Base-by-base conservation (phyloP, 169 alveolate genomes). In the Amoebophrya sp. region DNA sequence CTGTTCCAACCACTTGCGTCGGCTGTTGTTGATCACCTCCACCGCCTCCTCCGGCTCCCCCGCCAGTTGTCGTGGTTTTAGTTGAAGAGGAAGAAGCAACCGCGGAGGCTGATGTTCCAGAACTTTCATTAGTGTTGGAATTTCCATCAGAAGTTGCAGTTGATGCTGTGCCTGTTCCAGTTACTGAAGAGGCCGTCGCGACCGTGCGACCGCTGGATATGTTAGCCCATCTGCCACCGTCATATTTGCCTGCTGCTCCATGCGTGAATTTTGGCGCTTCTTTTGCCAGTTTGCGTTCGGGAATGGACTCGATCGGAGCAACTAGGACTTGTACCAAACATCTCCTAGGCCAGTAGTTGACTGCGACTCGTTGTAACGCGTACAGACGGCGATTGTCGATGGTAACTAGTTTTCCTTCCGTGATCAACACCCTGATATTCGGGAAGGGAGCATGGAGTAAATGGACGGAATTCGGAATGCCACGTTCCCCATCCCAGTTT, bases 351-450 rank as follows among this genome's bases (percentile, higher is more conserved):
- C 83, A 65, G 83, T 65, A 65, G 12, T 65, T 18, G 3, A 65
- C 3, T 0, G 33, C 2, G 10, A 26, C 83, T 10, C 83, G 83
- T 36, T 65, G 83, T 6, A 65, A 36, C 83, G 83, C 83, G 83
- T 65, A 65, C 83, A 65, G 83, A 1, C 83, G 83, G 83, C 83
- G 83, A 36, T 65, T 65, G 83, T 65, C 83, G 83, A 65, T 65
- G 12, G 83, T 6, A 6, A 65, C 83, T 6, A 65, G 83, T 36
- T 65, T 65, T 26, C 1, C 26, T 6, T 65, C 33, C 83, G n/a
- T 12, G 39, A 65, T 1, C 18, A 65, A 18, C 3, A 65, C 83
- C 36, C 83, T 29, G 33, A 65, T 65, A 6, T 6, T 26, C 38
- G 83, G 83, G 83, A 65, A 65, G 39, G 83, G 83, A 1, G 83